Evolutionary conservation across 2,329 filamentous ascomycete genomes (phyloP).

Genomic region (Hypomyces perniciosus): DNA sequence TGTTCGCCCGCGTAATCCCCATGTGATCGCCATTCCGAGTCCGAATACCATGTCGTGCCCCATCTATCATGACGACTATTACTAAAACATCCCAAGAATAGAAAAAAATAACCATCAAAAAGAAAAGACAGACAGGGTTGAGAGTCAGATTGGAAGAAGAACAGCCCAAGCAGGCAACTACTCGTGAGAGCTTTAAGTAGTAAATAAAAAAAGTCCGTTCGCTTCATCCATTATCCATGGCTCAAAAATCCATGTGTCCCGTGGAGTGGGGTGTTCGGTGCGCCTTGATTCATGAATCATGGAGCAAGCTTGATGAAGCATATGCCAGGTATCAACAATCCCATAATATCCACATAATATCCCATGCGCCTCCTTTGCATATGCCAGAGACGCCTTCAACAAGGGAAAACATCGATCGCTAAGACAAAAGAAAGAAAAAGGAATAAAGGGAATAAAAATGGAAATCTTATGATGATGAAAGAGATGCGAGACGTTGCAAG

Average conservation of each 20-base stretch:
- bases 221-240: neutral
- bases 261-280: neutral
- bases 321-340: conserved; percentile 8
- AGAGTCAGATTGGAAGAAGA: neutral
- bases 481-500: conserved; percentile 35
- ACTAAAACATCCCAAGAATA: neutral
- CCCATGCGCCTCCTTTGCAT: conserved; percentile 7
- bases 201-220: neutral
- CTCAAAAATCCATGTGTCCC: neutral
- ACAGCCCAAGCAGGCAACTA: neutral
- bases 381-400: conserved; percentile 9
- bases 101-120: neutral
- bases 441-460: neutral
- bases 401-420: neutral
- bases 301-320: neutral
- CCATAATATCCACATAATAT: conserved; percentile 2
- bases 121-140: neutral
- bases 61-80: neutral
- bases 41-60: neutral
- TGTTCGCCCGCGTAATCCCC: no score
- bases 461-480: conserved; percentile 14
- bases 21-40: no score
- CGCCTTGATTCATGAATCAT: no score
- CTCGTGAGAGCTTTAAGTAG: neutral
- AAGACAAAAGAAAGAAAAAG: neutral